Percentiles rank a stretch among this genome's conserved stretches.
phyloP scores from a whole-genome alignment of 1,284 basidiomycete genomes.

The Takashimella koratensis region DNA sequence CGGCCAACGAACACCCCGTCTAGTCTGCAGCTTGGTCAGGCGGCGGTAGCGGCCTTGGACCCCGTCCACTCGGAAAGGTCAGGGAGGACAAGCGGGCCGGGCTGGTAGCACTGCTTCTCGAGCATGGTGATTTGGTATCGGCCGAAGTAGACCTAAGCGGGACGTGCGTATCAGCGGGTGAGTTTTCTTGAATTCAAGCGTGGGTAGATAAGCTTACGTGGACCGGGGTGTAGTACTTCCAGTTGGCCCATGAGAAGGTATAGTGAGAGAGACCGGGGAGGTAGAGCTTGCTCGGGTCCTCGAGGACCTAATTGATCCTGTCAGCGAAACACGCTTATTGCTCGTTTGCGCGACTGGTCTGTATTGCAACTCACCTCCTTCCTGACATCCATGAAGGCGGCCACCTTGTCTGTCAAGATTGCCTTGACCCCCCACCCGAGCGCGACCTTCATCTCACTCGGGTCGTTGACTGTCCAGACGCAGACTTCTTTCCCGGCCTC shows the following conservation, averaged over 20 bases:
- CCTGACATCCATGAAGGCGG: constrained; percentile 32
- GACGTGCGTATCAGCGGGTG: no score
- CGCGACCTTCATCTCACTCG: constrained; percentile 87
- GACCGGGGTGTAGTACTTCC: constrained; percentile 44
- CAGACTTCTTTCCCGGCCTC: constrained; percentile 78
- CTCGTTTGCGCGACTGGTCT: constrained; percentile 2
- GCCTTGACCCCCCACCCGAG: constrained; percentile 87
- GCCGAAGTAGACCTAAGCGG: not conserved
- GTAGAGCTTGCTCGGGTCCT: constrained; percentile 27
- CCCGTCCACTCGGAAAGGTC: constrained; percentile 20
- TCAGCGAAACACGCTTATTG: not conserved
- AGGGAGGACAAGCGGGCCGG: constrained; percentile 34
- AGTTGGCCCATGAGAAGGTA: constrained; percentile 44
- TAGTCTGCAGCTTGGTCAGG: no score
- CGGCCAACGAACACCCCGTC: no score
- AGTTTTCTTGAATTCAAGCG: no score
- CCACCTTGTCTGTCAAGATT: constrained; percentile 74
- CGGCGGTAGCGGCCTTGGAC: not conserved
- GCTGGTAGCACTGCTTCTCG: constrained; percentile 30
- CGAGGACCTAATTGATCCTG: constrained; percentile 34
- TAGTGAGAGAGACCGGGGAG: constrained; percentile 30
- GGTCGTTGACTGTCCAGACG: constrained; percentile 96
- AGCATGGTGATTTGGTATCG: constrained; percentile 1
- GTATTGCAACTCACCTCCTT: constrained; percentile 35
- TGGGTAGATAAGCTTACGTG: constrained; percentile 26